Percentiles rank a stretch among this genome's conserved stretches.
Conservation (phyloP, 2,329 filamentous ascomycete genomes). For the Daldinia eschscholtzii region DNA sequence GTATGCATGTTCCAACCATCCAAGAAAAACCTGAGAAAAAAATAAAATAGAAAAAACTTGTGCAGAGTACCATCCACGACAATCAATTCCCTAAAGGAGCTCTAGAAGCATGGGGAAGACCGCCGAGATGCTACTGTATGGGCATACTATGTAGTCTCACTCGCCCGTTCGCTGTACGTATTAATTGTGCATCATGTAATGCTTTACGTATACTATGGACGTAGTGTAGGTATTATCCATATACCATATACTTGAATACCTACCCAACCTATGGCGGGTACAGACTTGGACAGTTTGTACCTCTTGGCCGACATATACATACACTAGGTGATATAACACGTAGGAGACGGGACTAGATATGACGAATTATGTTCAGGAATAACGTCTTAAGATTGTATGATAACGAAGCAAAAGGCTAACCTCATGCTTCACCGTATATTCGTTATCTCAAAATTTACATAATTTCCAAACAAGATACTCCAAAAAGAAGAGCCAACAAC, state of each 20-base stretch:
- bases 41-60: conserved; percentile 30
- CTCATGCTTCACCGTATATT: conserved; percentile 13
- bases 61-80: conserved; percentile 41
- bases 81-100: conserved; percentile 37
- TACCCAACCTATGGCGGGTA: neutral
- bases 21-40: conserved; percentile 38
- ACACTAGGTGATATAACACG: neutral
- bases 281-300: neutral
- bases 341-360: conserved; percentile 20
- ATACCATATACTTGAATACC: neutral
- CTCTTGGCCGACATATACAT: conserved; percentile 20
- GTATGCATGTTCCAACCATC: conserved; percentile 44
- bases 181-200: conserved; percentile 30
- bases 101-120: conserved; percentile 28
- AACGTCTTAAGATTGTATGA: neutral
- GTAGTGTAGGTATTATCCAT: neutral
- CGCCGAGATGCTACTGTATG: conserved; percentile 33
- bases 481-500: conserved; percentile 16
- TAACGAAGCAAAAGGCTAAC: neutral
- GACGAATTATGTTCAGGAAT: conserved; percentile 25
- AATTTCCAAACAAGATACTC: conserved; percentile 6
- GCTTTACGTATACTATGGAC: conserved; percentile 9
- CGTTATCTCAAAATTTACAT: conserved; percentile 20
- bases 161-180: conserved; percentile 26
- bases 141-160: conserved; percentile 24